phyloP scores from a whole-genome alignment of 345 rosid genomes.

The Orychophragmus violaceus region DNA sequence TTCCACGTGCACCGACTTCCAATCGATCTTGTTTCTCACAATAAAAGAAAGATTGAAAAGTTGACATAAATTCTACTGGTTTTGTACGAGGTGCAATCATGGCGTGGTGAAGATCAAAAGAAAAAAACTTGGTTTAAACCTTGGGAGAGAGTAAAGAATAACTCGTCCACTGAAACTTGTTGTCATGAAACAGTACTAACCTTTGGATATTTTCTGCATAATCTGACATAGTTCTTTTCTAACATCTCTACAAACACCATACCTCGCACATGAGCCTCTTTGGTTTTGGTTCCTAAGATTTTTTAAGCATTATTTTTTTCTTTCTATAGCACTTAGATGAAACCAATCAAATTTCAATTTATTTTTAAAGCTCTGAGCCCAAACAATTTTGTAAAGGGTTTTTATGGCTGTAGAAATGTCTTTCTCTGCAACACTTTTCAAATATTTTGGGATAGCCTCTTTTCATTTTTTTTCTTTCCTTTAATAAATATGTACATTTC shows the following conservation, averaged over 20 bases:
- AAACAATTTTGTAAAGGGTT: no score
- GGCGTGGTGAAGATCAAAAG: not conserved
- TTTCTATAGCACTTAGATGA: no score
- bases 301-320: not conserved
- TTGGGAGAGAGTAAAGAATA: not conserved
- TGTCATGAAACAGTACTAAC: conserved; percentile 38
- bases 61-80: not conserved
- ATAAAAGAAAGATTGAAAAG: not conserved
- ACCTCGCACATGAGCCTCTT: no score
- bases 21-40: conserved; percentile 44
- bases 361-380: no score
- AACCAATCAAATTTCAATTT: no score
- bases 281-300: no score
- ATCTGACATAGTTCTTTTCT: conserved; percentile 82
- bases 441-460: no score
- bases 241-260: conserved; percentile 91
- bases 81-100: not conserved
- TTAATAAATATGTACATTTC: no score
- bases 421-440: no score
- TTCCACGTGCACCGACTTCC: conserved; percentile 52
- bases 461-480: no score
- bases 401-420: no score
- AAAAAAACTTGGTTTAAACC: not conserved
- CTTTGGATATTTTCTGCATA: conserved; percentile 79
- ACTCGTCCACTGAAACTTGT: not conserved